Evolutionary conservation across 179 eudicot genomes (phyloP), one percentile per base, ranked within the genome.

Genomic region (Actinidia chinensis): DNA sequence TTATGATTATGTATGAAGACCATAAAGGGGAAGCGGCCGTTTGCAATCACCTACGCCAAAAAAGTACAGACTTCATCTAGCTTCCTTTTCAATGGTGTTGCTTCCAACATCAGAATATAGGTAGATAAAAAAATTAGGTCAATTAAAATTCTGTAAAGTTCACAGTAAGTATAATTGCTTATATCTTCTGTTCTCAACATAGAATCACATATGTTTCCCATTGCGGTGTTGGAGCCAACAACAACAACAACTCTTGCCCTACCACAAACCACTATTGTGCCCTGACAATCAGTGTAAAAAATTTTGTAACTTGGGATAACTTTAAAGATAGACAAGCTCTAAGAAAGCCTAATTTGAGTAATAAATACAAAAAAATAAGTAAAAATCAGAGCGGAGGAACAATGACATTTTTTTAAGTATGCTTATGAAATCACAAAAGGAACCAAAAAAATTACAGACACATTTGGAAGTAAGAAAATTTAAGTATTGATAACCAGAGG

Each of bases 151-250:
- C 63, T 43, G 28, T 22, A 61, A n/a, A 51, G 4, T 51, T 36
- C 36, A 44, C 28, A 7, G 8, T 40, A 15, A 0, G 44, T 10
- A 33, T 40, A 67, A 76, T n/a, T 65, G 74, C 93, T 89, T 84
- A 95, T 98, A 81, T 95, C 98, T 79, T 95, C 99, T 1, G 99
- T 95, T 68, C 79, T 91, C 84, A 95, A 85, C 98, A 95, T 95
- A 68, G 99, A 92, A 84, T 95, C 98, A 23, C 98, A 98, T 87
- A 95, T 95, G 89, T 90, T 95, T 71, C 99, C 99, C 98, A 95
- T 95, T 40, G 99, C 99, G 73, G 99, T 95, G 82, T 94, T 95
- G 71, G 98, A 93, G 77, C 99, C 99, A 85, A 93, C 98, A 84
- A 87, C 86, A 51, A 95, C 99, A 85, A 92, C 88, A 43, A 97